A percentile compares a stretch with the other conserved stretches of the same genome.
Evolutionary conservation across 192 early-diverging fungal genomes (phyloP).

Genomic region (Coemansia sp.): DNA sequence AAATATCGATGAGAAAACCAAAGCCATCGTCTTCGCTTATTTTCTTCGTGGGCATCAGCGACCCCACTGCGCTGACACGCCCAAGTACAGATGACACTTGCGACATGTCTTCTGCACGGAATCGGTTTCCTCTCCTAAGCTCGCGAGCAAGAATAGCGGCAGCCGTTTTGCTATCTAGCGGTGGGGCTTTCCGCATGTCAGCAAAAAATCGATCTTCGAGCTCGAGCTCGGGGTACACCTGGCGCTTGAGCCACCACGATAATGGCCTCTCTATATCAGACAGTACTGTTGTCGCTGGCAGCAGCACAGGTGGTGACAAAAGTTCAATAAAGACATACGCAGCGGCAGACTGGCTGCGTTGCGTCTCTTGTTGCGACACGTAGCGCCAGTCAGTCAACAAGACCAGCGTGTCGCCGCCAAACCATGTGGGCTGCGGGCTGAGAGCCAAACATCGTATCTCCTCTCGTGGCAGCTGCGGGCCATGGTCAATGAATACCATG

Average conservation of each 20-base stretch:
- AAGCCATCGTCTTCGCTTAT: neutral
- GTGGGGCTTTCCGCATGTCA: slow-evolving; percentile 1
- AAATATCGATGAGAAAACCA: slow-evolving; percentile 21
- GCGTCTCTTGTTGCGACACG: slow-evolving; percentile 7
- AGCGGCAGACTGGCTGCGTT: slow-evolving; percentile 4
- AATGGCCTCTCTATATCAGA: slow-evolving; percentile 10
- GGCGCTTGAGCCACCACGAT: slow-evolving; percentile 34
- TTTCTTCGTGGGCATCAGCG: neutral
- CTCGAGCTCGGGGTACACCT: slow-evolving; percentile 23
- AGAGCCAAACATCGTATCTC: slow-evolving; percentile 26
- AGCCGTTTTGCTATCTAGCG: neutral
- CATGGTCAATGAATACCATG: slow-evolving; percentile 23
- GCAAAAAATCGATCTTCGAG: slow-evolving; percentile 12
- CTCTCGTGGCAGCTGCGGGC: neutral
- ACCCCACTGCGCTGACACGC: slow-evolving; percentile 18
- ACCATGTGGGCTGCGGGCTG: slow-evolving; percentile 24
- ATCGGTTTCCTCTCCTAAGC: neutral
- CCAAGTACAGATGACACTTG: slow-evolving; percentile 13
- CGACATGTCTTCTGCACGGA: neutral
- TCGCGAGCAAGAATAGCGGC: slow-evolving; percentile 8
- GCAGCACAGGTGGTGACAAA: slow-evolving; percentile 23
- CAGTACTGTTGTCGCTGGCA: slow-evolving; percentile 2
- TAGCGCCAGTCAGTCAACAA: slow-evolving; percentile 40
- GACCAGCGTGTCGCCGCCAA: slow-evolving; percentile 4
- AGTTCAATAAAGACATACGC: slow-evolving; percentile 33